Conservation (phyloP, 202 grass and related monocot genomes). For the Zoysia matrella region DNA sequence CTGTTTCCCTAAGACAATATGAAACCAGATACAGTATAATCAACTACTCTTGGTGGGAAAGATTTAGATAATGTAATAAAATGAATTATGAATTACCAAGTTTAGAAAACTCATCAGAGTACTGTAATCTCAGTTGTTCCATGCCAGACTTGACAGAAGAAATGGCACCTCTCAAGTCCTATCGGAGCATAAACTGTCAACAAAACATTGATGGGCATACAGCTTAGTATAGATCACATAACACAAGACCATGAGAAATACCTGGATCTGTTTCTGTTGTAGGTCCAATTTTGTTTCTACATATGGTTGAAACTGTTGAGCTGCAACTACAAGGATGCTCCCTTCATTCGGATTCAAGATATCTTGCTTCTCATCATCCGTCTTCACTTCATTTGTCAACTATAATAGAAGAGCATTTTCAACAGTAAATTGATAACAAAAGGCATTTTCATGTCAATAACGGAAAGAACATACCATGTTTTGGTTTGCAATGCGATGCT, state of each 20-base stretch:
- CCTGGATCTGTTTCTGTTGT: constrained; percentile 79
- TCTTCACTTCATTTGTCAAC: constrained; percentile 32
- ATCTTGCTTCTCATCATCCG: constrained; percentile 34
- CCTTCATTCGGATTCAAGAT: constrained; percentile 46
- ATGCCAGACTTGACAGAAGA: constrained; percentile 74
- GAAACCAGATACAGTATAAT: neutral
- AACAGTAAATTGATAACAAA: neutral
- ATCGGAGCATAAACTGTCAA: constrained; percentile 48
- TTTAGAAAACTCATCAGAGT: constrained; percentile 69
- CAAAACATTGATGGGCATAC: constrained; percentile 29
- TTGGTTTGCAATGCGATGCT: constrained; percentile 47
- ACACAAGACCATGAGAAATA: constrained; percentile 39
- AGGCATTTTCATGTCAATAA: constrained; percentile 5
- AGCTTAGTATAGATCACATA: constrained; percentile 35
- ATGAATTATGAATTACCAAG: constrained; percentile 63
- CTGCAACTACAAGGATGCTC: constrained; percentile 35
- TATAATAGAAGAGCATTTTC: neutral
- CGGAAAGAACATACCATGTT: constrained; percentile 52
- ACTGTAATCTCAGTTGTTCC: constrained; percentile 72
- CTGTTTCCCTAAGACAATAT: constrained; percentile 61
- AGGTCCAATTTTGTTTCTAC: constrained; percentile 57
- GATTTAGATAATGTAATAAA: constrained; percentile 5
- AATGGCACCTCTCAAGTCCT: constrained; percentile 78
- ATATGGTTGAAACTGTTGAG: constrained; percentile 54
- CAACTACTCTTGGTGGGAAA: constrained; percentile 5